phyloP scores from a whole-genome alignment of 805 yeast species.

The Saccharomycopsis lassenensis region DNA sequence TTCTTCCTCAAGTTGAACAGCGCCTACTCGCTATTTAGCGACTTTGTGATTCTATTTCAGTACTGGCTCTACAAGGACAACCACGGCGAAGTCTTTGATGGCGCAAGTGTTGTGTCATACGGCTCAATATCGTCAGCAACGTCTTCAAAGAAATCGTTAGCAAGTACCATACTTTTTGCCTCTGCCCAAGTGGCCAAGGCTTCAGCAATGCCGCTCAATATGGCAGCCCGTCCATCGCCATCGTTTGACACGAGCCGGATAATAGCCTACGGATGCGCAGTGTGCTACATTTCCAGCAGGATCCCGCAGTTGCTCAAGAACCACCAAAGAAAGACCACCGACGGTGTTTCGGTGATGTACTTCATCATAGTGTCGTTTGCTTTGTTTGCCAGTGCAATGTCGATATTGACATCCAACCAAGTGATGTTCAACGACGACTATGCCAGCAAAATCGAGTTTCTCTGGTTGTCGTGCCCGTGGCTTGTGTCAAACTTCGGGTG shows the following conservation, averaged over 20 bases:
- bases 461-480: constrained; percentile 67
- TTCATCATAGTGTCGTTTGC: constrained; percentile 58
- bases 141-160: no score
- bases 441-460: constrained; percentile 34
- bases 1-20: constrained; percentile 74
- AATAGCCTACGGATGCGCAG: constrained; percentile 73
- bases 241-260: constrained; percentile 29
- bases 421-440: constrained; percentile 27
- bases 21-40: constrained; percentile 62
- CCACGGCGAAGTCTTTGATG: constrained; percentile 4
- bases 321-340: constrained; percentile 67
- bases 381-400: constrained; percentile 62
- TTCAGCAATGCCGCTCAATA: constrained; percentile 17
- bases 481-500: constrained; percentile 83
- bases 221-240: background rate
- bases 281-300: constrained; percentile 65
- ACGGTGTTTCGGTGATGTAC: constrained; percentile 72
- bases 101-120: background rate
- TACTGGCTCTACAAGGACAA: constrained; percentile 47
- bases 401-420: constrained; percentile 58
- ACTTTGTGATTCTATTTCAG: constrained; percentile 55
- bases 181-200: constrained; percentile 22
- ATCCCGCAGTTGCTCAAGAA: constrained; percentile 79
- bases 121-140: no score
- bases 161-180: constrained; percentile 11